Conservation (phyloP, 2,329 filamentous ascomycete species). For the Beauveria medogensis region DNA sequence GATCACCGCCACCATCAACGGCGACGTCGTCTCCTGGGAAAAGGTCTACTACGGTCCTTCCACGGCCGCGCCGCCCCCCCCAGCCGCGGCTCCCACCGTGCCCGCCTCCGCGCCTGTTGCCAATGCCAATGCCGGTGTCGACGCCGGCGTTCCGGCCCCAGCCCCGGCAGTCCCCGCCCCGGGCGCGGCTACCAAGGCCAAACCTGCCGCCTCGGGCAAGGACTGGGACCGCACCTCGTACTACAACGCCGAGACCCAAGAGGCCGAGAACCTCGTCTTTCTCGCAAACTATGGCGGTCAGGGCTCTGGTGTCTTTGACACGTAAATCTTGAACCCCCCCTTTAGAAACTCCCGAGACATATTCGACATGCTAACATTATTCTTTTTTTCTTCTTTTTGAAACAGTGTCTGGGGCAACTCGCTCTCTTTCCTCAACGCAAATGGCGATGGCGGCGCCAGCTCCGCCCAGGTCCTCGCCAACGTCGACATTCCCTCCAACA, state of each 20-base stretch:
- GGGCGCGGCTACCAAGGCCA: not conserved
- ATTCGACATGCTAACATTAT: too few relatives aligned
- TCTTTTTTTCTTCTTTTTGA: not conserved
- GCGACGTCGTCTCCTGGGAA: slow-evolving; percentile 47
- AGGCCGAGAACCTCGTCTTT: slow-evolving; percentile 38
- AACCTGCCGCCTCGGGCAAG: slow-evolving; percentile 15
- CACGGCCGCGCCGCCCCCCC: slow-evolving; percentile 12
- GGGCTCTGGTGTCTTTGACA: slow-evolving; percentile 35
- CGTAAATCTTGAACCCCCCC: slow-evolving; percentile 24
- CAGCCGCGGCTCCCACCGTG: slow-evolving; percentile 3
- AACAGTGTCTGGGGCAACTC: slow-evolving; percentile 36
- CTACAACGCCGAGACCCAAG: slow-evolving; percentile 33
- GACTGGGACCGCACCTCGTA: slow-evolving; percentile 36
- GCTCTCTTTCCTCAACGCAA: slow-evolving; percentile 36
- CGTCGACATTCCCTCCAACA: slow-evolving; percentile 31
- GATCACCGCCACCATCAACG: slow-evolving; percentile 52
- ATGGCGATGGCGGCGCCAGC: slow-evolving; percentile 30
- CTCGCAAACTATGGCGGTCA: slow-evolving; percentile 39
- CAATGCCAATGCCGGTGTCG: slow-evolving; percentile 8
- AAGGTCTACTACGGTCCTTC: slow-evolving; percentile 44
- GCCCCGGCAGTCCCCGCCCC: not conserved
- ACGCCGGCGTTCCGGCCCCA: slow-evolving; percentile 9
- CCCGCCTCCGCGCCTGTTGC: not conserved
- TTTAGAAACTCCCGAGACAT: not conserved
- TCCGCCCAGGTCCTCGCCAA: slow-evolving; percentile 33